Percentiles rank a stretch among this genome's conserved stretches.
Conservation (phyloP, 2,329 filamentous ascomycete species). For the Hymenoscyphus occultus region DNA sequence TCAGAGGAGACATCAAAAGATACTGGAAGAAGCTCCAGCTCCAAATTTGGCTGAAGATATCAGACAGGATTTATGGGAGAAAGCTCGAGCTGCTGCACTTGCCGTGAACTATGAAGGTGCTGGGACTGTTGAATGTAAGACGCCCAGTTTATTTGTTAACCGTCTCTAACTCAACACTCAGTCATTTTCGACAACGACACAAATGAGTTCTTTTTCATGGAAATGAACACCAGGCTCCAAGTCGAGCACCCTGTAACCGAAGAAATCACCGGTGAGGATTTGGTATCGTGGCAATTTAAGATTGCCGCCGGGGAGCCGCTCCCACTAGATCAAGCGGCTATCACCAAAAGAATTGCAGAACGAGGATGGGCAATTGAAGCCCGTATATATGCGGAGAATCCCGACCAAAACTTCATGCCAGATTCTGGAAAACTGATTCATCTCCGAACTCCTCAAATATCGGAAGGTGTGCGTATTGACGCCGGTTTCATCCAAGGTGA, state of each 20-base stretch:
- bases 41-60: constrained; percentile 60
- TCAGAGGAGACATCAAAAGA: constrained; percentile 85
- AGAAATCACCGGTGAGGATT: constrained; percentile 70
- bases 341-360: constrained; percentile 66
- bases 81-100: constrained; percentile 62
- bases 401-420: constrained; percentile 86
- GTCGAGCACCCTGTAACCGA: constrained; percentile 95
- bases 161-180: constrained; percentile 50
- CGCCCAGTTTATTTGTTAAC: constrained; percentile 39
- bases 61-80: constrained; percentile 61
- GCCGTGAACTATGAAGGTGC: constrained; percentile 87
- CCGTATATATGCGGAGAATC: constrained; percentile 94
- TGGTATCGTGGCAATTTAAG: constrained; percentile 94
- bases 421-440: constrained; percentile 88
- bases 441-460: constrained; percentile 67
- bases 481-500: constrained; percentile 90
- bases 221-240: constrained; percentile 85
- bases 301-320: constrained; percentile 72
- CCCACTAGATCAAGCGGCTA: constrained; percentile 62
- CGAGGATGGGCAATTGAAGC: constrained; percentile 91
- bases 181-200: constrained; percentile 82
- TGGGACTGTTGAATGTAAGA: constrained; percentile 81
- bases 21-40: constrained; percentile 84
- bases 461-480: constrained; percentile 80
- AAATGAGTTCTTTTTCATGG: constrained; percentile 78